Evolutionary conservation across 345 rosid species (phyloP).

Genomic region (Raphanus sativus): DNA sequence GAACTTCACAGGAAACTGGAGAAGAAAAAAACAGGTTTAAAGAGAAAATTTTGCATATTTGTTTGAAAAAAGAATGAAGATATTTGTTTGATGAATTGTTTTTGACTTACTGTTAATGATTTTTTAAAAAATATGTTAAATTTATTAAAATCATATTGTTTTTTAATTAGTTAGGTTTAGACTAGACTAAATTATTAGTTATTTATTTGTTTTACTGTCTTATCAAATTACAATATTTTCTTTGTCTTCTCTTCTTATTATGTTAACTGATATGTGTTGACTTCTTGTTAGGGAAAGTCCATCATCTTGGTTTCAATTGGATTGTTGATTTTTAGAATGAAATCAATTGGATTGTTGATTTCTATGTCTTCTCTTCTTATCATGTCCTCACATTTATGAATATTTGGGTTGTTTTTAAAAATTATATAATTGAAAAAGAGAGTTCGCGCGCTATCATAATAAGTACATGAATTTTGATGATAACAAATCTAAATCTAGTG

Average conservation of each 20-base stretch:
- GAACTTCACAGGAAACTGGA: neutral
- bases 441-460: too few species aligned
- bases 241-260: neutral
- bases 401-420: neutral
- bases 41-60: neutral
- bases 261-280: neutral
- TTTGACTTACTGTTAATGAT: neutral
- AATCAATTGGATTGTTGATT: too few species aligned
- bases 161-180: neutral
- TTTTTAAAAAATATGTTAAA: neutral
- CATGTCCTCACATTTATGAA: too few species aligned
- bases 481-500: neutral
- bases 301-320: too few species aligned
- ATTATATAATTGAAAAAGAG: neutral
- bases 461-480: too few species aligned
- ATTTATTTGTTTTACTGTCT: neutral
- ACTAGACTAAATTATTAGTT: neutral
- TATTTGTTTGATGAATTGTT: neutral
- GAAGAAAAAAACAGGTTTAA: neutral
- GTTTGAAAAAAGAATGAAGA: neutral
- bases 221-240: neutral
- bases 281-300: neutral
- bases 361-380: too few species aligned
- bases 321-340: too few species aligned
- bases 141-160: neutral